phyloP scores from a whole-genome alignment of 2,329 filamentous ascomycete species.

The Talaromyces sp. region DNA sequence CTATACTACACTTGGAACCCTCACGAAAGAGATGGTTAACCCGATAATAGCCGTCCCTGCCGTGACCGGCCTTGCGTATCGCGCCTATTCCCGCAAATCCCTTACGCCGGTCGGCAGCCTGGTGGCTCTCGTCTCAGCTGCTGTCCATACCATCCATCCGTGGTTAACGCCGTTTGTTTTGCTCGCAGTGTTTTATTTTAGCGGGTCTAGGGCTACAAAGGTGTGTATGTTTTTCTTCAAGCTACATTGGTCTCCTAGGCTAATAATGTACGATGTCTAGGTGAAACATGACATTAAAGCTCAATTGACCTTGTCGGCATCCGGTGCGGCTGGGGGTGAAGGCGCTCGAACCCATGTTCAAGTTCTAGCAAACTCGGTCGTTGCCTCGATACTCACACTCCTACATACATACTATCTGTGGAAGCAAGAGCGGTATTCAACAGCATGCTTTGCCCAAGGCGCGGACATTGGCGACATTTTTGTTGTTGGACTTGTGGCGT shows the following conservation, averaged over 20 bases:
- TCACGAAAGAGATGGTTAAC: slow-evolving; percentile 31
- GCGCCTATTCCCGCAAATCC: slow-evolving; percentile 67
- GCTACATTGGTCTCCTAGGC: neutral
- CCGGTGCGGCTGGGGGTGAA: slow-evolving; percentile 69
- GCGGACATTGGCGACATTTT: slow-evolving; percentile 31
- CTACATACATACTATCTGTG: slow-evolving; percentile 45
- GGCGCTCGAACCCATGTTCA: slow-evolving; percentile 79
- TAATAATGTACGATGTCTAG: slow-evolving; percentile 36
- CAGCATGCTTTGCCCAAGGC: slow-evolving; percentile 36
- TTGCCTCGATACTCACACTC: slow-evolving; percentile 63
- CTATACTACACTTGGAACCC: neutral
- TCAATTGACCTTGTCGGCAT: slow-evolving; percentile 70
- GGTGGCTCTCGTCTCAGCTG: slow-evolving; percentile 67
- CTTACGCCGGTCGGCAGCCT: slow-evolving; percentile 73
- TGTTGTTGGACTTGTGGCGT: slow-evolving; percentile 39
- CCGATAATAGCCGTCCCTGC: slow-evolving; percentile 39
- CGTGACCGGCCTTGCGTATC: slow-evolving; percentile 58
- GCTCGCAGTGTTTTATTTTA: slow-evolving; percentile 78
- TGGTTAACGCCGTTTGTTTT: slow-evolving; percentile 89
- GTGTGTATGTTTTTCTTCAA: slow-evolving; percentile 38
- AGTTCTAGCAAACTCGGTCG: slow-evolving; percentile 82
- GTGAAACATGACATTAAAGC: slow-evolving; percentile 86
- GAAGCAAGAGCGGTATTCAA: slow-evolving; percentile 12
- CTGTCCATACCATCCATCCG: slow-evolving; percentile 82
- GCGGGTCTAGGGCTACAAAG: slow-evolving; percentile 79